phyloP scores from a whole-genome alignment of 2,329 filamentous ascomycete species.

The Talaromyces sp. region DNA sequence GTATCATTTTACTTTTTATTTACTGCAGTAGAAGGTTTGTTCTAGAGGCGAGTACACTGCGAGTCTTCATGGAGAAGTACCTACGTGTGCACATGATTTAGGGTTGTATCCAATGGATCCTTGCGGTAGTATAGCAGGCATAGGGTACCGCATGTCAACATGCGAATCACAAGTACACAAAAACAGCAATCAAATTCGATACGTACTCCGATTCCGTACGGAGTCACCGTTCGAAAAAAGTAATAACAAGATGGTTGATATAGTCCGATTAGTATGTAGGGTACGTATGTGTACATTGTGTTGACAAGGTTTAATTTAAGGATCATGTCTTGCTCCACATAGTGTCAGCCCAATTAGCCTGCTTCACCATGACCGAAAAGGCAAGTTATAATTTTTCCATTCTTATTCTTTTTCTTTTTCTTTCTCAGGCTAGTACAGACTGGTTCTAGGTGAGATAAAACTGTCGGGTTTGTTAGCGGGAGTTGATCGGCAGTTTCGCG shows the following conservation, averaged over 20 bases:
- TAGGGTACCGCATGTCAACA: background rate
- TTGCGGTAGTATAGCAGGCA: background rate
- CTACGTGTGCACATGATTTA: background rate
- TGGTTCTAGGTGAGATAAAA: background rate
- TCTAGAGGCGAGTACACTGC: background rate
- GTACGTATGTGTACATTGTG: background rate
- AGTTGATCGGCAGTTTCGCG: background rate
- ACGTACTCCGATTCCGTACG: constrained; percentile 1
- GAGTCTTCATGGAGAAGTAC: background rate
- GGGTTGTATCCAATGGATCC: background rate
- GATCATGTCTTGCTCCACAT: constrained; percentile 7
- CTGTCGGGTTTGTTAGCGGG: background rate
- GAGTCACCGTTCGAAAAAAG: background rate
- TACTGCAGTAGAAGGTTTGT: background rate
- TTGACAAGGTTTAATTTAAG: constrained; percentile 10
- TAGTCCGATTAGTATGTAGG: background rate
- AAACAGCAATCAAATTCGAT: background rate
- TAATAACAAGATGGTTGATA: background rate
- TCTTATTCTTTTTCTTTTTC: background rate
- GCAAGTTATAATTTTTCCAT: background rate
- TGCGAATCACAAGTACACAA: background rate
- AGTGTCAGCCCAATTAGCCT: constrained; percentile 2
- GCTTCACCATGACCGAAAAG: constrained; percentile 1
- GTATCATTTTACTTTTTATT: background rate
- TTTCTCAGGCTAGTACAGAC: background rate